Conservation (phyloP, 768 basidiomycete genomes). For the Hydnomerulius pinastri region DNA sequence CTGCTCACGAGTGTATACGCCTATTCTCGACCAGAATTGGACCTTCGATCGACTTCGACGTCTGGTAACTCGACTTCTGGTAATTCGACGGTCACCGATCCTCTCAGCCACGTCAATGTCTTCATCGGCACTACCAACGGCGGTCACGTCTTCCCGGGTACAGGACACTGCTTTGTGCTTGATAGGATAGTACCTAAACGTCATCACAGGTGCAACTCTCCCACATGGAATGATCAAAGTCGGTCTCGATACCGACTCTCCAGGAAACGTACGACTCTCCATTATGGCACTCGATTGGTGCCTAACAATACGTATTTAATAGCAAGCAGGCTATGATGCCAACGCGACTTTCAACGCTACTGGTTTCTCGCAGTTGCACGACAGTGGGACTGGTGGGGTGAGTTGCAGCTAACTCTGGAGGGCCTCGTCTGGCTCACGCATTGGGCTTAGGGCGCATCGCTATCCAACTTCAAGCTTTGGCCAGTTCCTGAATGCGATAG, state of each 20-base stretch:
- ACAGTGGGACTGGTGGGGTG: conserved; percentile 57
- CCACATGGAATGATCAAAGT: conserved; percentile 74
- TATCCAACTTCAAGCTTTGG: conserved; percentile 66
- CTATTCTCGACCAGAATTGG: conserved; percentile 1
- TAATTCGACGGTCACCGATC: conserved; percentile 2
- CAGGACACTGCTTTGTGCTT: conserved; percentile 3
- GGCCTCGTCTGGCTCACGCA: neutral
- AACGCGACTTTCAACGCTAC: conserved; percentile 39
- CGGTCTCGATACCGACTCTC: conserved; percentile 68
- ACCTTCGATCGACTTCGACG: neutral
- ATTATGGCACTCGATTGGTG: neutral
- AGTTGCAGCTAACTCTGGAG: conserved; percentile 13
- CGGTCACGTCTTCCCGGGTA: conserved; percentile 68
- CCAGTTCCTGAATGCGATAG: conserved; percentile 51
- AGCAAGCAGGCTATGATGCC: conserved; percentile 44
- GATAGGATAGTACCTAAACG: neutral
- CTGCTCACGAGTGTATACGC: neutral
- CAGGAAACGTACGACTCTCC: conserved; percentile 48
- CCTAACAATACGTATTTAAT: neutral
- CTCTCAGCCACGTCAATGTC: conserved; percentile 44
- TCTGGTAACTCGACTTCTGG: neutral
- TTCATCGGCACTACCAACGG: conserved; percentile 69
- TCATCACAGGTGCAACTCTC: conserved; percentile 51
- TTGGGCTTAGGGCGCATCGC: conserved; percentile 35
- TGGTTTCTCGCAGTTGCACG: conserved; percentile 64